Base-by-base conservation (phyloP, 768 basidiomycete species). In the Inosperma sp. region DNA sequence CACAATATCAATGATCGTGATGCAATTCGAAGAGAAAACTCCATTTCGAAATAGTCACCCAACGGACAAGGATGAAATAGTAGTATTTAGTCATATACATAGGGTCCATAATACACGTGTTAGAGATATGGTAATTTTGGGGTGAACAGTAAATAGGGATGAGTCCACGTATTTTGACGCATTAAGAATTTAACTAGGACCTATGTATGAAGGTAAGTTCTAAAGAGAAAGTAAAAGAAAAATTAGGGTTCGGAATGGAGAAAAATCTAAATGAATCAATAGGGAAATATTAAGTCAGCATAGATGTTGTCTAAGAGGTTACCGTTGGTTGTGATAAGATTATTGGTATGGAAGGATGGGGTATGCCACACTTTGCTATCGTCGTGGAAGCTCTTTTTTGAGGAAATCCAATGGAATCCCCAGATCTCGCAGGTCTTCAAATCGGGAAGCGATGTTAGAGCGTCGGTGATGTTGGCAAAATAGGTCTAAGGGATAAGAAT, bases 331-430 rank as follows among this genome's bases (percentile, higher is more conserved):
- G 9, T 57, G 16, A 66, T 61, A 30, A 56, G 61, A 44, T 59
- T 55, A 43, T 63, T 61, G 42, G 54, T 58, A 39, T 66, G 63
- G 12, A 79, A 66, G 14, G 80, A 71, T 37, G 75, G 71, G 1
- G 79, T 78, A 62, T 77, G 76, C 82, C 81, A 83, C 5, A 75
- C 67, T 25, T 71, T 70, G 53, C 72, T 75, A 31, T 71, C 63
- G 26, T 75, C 69, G 46, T 73, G 65, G 41, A 71, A 63, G 46
- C 68, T 62, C 56, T 73, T 72, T 39, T 67, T 72, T n/a, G 75
- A 73, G 5, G 80, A 81, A 41, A 77, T 74, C 85, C 86, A 89
- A 56, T 83, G 84, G 68, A 88, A 80, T 27, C 87, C 88, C 40
- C 78, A 83, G 23, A 89, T 77, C 62, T 88, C 87, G 59, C 87